Conservation (phyloP, 805 yeast species). For the Cyberlindnera samutprakarnensis region DNA sequence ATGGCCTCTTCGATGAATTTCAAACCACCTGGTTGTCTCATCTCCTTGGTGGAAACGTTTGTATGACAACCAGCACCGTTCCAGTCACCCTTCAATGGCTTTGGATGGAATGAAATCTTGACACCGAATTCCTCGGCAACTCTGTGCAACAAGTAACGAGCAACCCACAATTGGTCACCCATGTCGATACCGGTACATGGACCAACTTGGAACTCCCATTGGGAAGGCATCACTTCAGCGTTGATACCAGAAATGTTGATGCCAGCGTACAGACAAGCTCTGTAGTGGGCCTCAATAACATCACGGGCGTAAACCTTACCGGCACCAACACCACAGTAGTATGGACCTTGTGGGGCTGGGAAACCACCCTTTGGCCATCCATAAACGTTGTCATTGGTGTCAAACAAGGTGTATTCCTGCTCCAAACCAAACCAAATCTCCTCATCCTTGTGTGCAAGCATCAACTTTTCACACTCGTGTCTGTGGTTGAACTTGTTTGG, state of each 20-base stretch:
- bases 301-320: constrained; percentile 98
- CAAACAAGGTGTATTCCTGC: constrained; percentile 97
- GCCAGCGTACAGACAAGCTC: constrained; percentile 95
- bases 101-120: constrained; percentile 98
- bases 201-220: constrained; percentile 99
- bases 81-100: constrained; percentile 99
- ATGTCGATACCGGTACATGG: constrained; percentile 91
- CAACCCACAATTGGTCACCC: constrained; percentile 98
- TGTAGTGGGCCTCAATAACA: constrained; percentile 97
- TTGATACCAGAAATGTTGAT: constrained; percentile 89
- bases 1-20: constrained; percentile 87
- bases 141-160: constrained; percentile 86
- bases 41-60: constrained; percentile 84
- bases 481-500: constrained; percentile 99
- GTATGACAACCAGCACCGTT: constrained; percentile 99
- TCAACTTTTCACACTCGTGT: constrained; percentile 90
- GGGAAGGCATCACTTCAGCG: constrained; percentile 99
- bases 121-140: constrained; percentile 99
- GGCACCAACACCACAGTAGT: constrained; percentile 99
- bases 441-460: constrained; percentile 83
- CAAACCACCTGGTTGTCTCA: constrained; percentile 97
- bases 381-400: constrained; percentile 80
- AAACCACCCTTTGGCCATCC: constrained; percentile 99
- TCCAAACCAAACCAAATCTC: constrained; percentile 96
- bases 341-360: constrained; percentile 99